Evolutionary conservation across 78 protist genomes (phyloP), one percentile per base, ranked within the genome.

Genomic region (Dictyostelium brefeldianum): DNA sequence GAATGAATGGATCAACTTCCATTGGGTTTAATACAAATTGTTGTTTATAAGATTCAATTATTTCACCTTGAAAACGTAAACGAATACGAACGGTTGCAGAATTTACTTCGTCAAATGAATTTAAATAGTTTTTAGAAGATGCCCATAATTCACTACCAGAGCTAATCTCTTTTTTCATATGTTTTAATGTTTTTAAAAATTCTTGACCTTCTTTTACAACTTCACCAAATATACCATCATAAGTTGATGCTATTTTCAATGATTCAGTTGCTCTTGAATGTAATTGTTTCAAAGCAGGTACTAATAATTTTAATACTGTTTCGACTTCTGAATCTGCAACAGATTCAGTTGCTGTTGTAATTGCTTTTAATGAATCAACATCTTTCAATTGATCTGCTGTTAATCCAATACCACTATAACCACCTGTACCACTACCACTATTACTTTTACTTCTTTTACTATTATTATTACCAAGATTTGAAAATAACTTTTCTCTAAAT

Each of bases 321-420:
- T 84, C 91, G 12, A 84, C 82, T 48, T 84, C 91, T 18, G 91
- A 84, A 3, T 84, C 81, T 43, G 47, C 73, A 14, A 84, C 67
- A 1, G 56, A 73, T 51, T 81, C 56, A 8, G 31, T 54, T 3
- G 59, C 67, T 18, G 20, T 54, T 22, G 8, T n/a, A 43, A n/a
- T 29, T 46, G 46, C 17, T 22, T 18, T 46, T 6, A 43, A 41
- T 20, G 80, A 73, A 9, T 73, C 80, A 46, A 46, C 12, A 73
- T 20, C 80, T 43, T 73, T 36, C 12, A 3, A 9, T 67, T 67
- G 75, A 10, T 67, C 48, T 0, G 27, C 75, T 15, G 50, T 67
- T 67, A 31, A 31, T 7, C 70, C 36, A 31, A 27, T 1, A 10
- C 70, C 41, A 25, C 70, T 62, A 56, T 53, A 15, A 53, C 59